Percentiles rank a stretch among this genome's conserved stretches.
Evolutionary conservation across 1,139 yeast species (phyloP).

Genomic region (Wickerhamiella pararugosa): DNA sequence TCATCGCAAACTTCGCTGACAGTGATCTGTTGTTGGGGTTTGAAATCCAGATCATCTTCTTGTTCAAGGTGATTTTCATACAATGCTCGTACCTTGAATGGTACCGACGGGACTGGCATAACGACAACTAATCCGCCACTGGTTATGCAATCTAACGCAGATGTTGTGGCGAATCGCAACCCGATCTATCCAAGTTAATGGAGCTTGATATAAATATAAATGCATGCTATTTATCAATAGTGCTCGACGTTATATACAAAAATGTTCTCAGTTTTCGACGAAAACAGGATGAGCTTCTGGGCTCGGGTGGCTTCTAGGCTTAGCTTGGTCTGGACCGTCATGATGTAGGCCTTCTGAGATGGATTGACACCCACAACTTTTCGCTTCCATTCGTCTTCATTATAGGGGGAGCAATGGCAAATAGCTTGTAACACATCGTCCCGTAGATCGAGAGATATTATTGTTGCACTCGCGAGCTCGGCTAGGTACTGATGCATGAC

Average conservation of each 20-base stretch:
- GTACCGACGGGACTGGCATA: constrained; percentile 20
- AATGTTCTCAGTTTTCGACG: constrained; percentile 59
- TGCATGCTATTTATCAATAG: constrained; percentile 20
- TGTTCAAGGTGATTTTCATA: constrained; percentile 63
- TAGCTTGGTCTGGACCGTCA: constrained; percentile 53
- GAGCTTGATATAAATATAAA: neutral
- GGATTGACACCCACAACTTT: constrained; percentile 65
- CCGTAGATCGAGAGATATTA: constrained; percentile 57
- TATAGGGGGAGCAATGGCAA: constrained; percentile 54
- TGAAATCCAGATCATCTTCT: constrained; percentile 70
- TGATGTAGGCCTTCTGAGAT: constrained; percentile 62
- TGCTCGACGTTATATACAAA: constrained; percentile 48
- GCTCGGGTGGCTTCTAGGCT: constrained; percentile 55
- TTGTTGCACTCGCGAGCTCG: constrained; percentile 47
- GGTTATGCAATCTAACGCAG: too few species aligned
- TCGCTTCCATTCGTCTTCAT: constrained; percentile 75
- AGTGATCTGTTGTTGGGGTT: constrained; percentile 49
- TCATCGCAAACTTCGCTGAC: constrained; percentile 73
- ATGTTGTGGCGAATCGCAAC: too few species aligned
- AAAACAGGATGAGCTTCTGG: constrained; percentile 56
- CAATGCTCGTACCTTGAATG: constrained; percentile 59
- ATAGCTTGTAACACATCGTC: constrained; percentile 81
- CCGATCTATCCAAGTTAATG: neutral
- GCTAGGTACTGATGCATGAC: constrained; percentile 43
- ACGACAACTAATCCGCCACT: neutral